Conservation (phyloP, 2,329 filamentous ascomycete genomes). For the Fusarium temperatum region DNA sequence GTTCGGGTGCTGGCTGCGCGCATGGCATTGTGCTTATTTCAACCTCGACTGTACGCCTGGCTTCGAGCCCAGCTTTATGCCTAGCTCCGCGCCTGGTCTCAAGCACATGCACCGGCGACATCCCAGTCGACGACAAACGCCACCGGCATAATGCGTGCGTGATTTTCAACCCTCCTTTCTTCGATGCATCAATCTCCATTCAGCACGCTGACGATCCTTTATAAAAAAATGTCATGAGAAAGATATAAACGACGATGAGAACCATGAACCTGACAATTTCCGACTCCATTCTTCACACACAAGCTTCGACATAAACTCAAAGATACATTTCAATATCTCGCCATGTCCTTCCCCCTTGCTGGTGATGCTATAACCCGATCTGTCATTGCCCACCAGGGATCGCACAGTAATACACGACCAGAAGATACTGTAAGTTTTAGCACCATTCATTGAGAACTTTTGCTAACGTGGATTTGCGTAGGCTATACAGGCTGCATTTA, state of each 20-base stretch:
- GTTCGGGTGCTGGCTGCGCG: accelerated
- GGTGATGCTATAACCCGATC: no score
- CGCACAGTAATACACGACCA: background rate
- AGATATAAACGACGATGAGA: no score
- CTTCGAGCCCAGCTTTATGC: background rate
- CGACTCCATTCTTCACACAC: background rate
- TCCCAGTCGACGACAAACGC: background rate
- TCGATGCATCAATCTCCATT: accelerated
- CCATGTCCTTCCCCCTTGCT: no score
- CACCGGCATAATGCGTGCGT: background rate
- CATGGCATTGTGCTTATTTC: background rate
- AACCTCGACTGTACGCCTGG: background rate
- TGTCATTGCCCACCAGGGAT: accelerated
- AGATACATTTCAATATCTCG: accelerated
- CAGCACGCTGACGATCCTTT: no score
- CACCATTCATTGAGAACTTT: accelerated
- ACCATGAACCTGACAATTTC: no score
- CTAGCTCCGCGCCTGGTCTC: background rate
- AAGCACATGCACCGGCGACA: background rate
- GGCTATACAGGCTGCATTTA: background rate
- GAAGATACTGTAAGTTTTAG: background rate
- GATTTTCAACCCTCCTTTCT: background rate
- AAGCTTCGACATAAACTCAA: background rate
- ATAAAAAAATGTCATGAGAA: no score
- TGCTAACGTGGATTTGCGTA: background rate